Evolutionary conservation across 2,329 filamentous ascomycete species (phyloP).

Genomic region (Coniochaeta pulveracea): DNA sequence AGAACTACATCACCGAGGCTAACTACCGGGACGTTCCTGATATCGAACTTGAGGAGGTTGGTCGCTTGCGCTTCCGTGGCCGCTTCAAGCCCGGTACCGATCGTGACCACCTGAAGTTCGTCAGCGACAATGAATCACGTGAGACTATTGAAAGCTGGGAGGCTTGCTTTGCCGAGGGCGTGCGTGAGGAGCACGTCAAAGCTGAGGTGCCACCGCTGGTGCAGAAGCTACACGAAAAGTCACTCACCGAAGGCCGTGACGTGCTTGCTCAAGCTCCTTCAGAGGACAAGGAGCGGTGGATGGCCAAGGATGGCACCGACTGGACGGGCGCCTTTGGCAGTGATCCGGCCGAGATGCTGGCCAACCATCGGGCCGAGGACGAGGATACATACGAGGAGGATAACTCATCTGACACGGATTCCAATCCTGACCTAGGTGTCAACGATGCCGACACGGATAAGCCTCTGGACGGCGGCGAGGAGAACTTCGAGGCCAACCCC

Average conservation of each 20-base stretch:
- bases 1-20: constrained; percentile 82
- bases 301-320: constrained; percentile 68
- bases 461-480: neutral
- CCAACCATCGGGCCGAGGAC: constrained; percentile 20
- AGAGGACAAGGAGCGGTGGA: constrained; percentile 67
- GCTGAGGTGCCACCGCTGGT: constrained; percentile 63
- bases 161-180: constrained; percentile 78
- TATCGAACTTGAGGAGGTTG: constrained; percentile 67
- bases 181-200: constrained; percentile 58
- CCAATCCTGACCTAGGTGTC: constrained; percentile 43
- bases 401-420: constrained; percentile 20
- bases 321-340: constrained; percentile 81
- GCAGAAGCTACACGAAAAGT: constrained; percentile 69
- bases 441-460: constrained; percentile 35
- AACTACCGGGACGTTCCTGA: constrained; percentile 62
- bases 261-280: constrained; percentile 62
- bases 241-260: constrained; percentile 68
- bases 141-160: constrained; percentile 96
- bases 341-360: constrained; percentile 48
- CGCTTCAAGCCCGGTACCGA: constrained; percentile 87
- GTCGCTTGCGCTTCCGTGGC: constrained; percentile 67
- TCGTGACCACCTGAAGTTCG: constrained; percentile 70
- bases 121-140: constrained; percentile 76
- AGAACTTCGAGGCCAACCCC: neutral
- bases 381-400: constrained; percentile 25